Base-by-base conservation (phyloP, 164 flowering plant species). In the Magnolia officinalis region DNA sequence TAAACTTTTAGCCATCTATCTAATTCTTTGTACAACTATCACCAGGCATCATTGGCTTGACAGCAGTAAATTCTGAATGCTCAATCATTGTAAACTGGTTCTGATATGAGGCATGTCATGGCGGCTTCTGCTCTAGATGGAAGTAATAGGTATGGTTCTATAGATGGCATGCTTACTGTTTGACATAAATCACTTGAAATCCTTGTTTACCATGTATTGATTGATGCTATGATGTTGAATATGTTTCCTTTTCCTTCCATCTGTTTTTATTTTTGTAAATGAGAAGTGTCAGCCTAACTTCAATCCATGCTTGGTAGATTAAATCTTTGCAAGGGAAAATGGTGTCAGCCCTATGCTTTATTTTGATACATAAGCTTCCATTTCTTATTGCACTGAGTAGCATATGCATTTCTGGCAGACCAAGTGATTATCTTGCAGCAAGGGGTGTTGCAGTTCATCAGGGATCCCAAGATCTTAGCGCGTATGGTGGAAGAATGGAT, bases 321-420 rank as follows among this genome's bases (percentile, higher is more conserved):
- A 11, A 55, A 55, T 16, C 11, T 16, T 0, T 14, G 61, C 14
- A 19, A 55, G 13, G 1, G 61, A 78, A 68, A 68, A 75, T 82
- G 75, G 61, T 76, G 68, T 50, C 50, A 10, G 45, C 67, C 74
- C 74, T 76, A 31, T 78, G 76, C 73, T 72, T 75, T 78, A 76
- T 75, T 83, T 72, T 77, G 71, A 58, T 76, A 84, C 78, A 78
- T 80, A 80, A 75, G 74, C 26, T 74, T 78, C 70, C 83, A 78
- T 82, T 81, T 82, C 82, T 82, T 77, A 75, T 75, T 73, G 78
- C 85, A 87, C 95, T 92, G 79, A 96, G 94, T 84, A 84, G 95
- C 85, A 85, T 75, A 82, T 83, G 80, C 87, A 86, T 92, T 91
- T 94, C 91, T 96, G 98, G 97, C 98, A 96, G 99, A 93, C 92